A percentile compares a stretch with the other conserved stretches of the same genome.
Conservation (phyloP, 208 protist genomes). For the Polymyxa betae region DNA sequence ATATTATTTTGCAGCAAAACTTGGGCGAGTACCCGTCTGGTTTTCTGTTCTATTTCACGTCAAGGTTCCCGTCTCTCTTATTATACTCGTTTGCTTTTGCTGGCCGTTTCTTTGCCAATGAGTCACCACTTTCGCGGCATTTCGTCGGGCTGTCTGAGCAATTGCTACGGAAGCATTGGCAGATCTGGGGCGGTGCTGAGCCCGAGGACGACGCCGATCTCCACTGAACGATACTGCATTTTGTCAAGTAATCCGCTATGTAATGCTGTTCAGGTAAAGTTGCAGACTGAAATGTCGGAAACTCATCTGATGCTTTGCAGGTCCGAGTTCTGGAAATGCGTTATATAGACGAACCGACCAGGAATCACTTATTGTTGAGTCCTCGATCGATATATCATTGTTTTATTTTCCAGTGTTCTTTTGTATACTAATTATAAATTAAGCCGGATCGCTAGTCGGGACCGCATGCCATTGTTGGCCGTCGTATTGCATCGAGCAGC, state of each 20-base stretch:
- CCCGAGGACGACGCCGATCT: no score
- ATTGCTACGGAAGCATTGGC: not conserved
- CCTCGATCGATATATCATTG: no score
- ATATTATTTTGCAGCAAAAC: not conserved
- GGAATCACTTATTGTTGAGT: no score
- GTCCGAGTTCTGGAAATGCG: no score
- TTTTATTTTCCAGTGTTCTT: no score
- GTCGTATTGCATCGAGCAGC: constrained; percentile 47
- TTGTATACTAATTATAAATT: no score
- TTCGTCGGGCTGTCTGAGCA: not conserved
- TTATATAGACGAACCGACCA: no score
- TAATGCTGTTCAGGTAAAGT: no score
- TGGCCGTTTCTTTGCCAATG: constrained; percentile 20
- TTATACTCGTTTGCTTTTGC: constrained; percentile 57
- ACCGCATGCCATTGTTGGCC: not conserved
- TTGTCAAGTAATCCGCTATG: no score
- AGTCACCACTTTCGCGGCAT: constrained; percentile 9
- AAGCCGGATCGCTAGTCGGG: constrained; percentile 15
- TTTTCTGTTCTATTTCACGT: constrained; percentile 63
- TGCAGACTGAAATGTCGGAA: no score
- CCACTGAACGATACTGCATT: no score
- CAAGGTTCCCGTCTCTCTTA: constrained; percentile 61
- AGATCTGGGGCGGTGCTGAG: not conserved
- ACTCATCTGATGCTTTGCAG: no score
- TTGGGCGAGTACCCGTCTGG: constrained; percentile 48